Conservation (phyloP, 176 grass and related monocot species). For the Tillandsia leiboldiana region DNA sequence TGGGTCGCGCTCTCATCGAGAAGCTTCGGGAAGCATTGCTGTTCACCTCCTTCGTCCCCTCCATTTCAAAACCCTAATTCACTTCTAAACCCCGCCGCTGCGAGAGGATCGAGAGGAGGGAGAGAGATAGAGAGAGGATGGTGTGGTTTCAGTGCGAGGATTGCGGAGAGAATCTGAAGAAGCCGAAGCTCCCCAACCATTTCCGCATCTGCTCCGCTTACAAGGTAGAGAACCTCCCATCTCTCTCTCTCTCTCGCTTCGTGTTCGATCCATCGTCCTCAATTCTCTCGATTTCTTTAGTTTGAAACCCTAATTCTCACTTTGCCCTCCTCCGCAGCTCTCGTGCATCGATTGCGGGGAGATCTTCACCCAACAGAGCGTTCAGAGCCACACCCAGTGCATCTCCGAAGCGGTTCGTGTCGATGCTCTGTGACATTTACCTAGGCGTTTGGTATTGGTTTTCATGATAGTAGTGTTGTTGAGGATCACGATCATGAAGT, state of each 20-base stretch:
- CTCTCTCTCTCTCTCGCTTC: neutral
- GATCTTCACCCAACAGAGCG: conserved; percentile 53
- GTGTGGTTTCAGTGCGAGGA: conserved; percentile 99
- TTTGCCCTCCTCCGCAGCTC: conserved; percentile 35
- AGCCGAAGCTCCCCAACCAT: conserved; percentile 85
- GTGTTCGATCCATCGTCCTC: neutral
- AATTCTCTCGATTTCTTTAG: neutral
- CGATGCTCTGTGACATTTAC: neutral
- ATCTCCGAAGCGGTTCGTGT: conserved; percentile 73
- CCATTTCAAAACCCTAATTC: conserved; percentile 18
- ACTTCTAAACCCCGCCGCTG: conserved; percentile 16
- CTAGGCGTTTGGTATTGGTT: neutral
- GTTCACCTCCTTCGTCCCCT: conserved; percentile 4
- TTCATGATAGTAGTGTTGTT: too few species aligned
- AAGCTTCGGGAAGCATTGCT: too few species aligned
- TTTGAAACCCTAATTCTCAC: neutral
- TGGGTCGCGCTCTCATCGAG: too few species aligned
- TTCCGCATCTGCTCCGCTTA: conserved; percentile 88
- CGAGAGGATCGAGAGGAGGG: neutral
- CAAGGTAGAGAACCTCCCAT: conserved; percentile 33
- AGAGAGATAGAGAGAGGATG: conserved; percentile 29
- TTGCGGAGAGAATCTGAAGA: conserved; percentile 86
- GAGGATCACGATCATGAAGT: too few species aligned
- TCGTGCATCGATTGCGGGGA: conserved; percentile 90
- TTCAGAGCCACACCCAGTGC: conserved; percentile 81